A percentile compares a stretch with the other conserved stretches of the same genome.
Conservation (phyloP, 1,284 basidiomycete species). For the Grifola frondosa region DNA sequence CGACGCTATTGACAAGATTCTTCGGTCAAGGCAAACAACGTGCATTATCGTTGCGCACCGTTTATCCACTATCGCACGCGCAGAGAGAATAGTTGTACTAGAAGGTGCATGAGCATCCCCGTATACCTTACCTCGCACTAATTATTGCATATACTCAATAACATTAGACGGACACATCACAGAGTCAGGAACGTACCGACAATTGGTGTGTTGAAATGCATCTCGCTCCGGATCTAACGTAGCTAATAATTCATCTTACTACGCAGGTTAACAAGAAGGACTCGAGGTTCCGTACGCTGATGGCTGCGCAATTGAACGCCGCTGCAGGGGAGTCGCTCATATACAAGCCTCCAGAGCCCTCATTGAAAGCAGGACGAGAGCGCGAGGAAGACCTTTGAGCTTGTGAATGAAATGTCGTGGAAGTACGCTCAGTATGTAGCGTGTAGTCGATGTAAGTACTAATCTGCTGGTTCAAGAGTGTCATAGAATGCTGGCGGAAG, state of each 20-base stretch:
- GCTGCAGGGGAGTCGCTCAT: slow-evolving; percentile 33
- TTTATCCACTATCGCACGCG: slow-evolving; percentile 80
- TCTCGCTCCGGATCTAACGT: neutral
- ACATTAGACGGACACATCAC: slow-evolving; percentile 70
- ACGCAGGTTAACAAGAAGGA: slow-evolving; percentile 57
- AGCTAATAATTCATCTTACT: slow-evolving; percentile 3
- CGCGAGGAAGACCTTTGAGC: too few relatives aligned
- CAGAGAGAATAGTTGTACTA: slow-evolving; percentile 83
- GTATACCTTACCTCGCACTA: neutral
- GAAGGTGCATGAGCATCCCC: slow-evolving; percentile 52
- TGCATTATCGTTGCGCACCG: slow-evolving; percentile 90
- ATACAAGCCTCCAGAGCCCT: too few relatives aligned
- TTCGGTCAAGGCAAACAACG: slow-evolving; percentile 75
- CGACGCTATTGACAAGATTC: slow-evolving; percentile 87
- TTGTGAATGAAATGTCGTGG: too few relatives aligned
- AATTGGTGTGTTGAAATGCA: slow-evolving; percentile 53
- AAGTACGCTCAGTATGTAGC: too few relatives aligned
- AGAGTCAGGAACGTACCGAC: slow-evolving; percentile 82
- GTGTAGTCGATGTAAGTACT: too few relatives aligned
- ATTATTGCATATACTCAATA: slow-evolving; percentile 2
- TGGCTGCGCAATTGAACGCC: slow-evolving; percentile 82
- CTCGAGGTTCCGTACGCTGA: slow-evolving; percentile 79
- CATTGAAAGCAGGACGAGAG: too few relatives aligned
- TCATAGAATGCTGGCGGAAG: too few relatives aligned
- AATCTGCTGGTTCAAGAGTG: too few relatives aligned